These are phyloP conservation scores for Emergomyces orientalis DNA, from an alignment of 2,329 filamentous ascomycete genomes.

Conservation along the genomic window DNA sequence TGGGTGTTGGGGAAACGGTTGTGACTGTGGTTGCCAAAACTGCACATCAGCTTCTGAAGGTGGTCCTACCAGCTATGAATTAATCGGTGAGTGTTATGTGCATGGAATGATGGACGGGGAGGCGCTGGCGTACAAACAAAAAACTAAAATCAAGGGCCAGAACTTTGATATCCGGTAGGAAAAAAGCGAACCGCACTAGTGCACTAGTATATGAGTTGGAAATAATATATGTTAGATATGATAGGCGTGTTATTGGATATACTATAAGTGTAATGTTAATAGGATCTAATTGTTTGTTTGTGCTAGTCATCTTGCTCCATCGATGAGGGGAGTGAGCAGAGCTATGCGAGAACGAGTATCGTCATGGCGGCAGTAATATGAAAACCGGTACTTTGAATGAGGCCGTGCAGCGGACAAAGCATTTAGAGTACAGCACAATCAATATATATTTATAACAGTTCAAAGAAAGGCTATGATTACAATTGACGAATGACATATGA, in stretches of 20 bases:
- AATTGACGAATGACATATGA: background rate
- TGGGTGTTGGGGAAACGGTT: background rate
- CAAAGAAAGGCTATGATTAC: background rate
- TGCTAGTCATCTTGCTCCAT: background rate
- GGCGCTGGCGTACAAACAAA: constrained; percentile 6
- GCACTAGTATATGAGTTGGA: background rate
- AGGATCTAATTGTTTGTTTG: background rate
- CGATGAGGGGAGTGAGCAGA: background rate
- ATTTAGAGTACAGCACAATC: background rate
- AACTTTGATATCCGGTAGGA: background rate
- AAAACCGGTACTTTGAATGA: background rate
- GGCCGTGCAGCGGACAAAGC: background rate
- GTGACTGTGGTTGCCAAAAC: background rate
- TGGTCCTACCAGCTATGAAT: constrained; percentile 2
- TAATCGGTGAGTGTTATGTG: constrained; percentile 14
- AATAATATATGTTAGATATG: background rate
- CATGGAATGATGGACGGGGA: constrained; percentile 17
- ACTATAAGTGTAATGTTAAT: background rate
- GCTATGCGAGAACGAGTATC: background rate
- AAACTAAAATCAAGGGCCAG: background rate
- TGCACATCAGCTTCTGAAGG: background rate
- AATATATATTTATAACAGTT: background rate
- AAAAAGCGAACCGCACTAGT: background rate
- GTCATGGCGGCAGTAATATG: too few species aligned
- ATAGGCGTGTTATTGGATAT: background rate